phyloP scores from a whole-genome alignment of 306 rosid species.

The Sechiopsis laciniata region DNA sequence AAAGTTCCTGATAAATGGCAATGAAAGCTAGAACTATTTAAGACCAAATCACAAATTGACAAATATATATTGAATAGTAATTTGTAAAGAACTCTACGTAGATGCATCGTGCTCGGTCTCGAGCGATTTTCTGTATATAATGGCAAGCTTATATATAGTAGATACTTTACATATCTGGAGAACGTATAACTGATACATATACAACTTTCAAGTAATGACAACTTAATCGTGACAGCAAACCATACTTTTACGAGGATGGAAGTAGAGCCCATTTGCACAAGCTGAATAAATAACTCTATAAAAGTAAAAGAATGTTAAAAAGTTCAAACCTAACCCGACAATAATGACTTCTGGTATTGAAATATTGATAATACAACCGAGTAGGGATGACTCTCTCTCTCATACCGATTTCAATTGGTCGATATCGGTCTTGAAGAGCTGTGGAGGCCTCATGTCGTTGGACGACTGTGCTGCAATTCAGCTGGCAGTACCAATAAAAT shows the following conservation, averaged over 20 bases:
- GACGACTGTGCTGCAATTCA: slow-evolving; percentile 24
- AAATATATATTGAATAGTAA: not conserved
- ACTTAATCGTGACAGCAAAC: slow-evolving; percentile 32
- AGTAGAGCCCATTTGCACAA: slow-evolving; percentile 37
- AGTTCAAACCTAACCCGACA: slow-evolving; percentile 31
- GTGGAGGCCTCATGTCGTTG: slow-evolving; percentile 20
- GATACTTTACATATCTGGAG: slow-evolving; percentile 18
- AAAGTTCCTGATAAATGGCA: slow-evolving; percentile 15
- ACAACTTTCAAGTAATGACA: slow-evolving; percentile 29
- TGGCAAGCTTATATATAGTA: slow-evolving; percentile 17
- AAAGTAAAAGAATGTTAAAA: slow-evolving; percentile 37
- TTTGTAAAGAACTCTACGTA: not conserved
- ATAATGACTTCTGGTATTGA: slow-evolving; percentile 27
- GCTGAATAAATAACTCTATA: slow-evolving; percentile 34
- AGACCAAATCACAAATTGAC: not conserved
- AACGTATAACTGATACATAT: slow-evolving; percentile 24
- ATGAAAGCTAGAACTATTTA: not conserved
- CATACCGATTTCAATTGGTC: slow-evolving; percentile 28
- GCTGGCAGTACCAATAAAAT: slow-evolving; percentile 27
- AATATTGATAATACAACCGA: slow-evolving; percentile 17
- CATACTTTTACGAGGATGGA: slow-evolving; percentile 33
- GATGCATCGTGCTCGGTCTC: not conserved
- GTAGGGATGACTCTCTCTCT: slow-evolving; percentile 22
- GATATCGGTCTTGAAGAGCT: slow-evolving; percentile 23
- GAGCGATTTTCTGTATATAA: slow-evolving; percentile 4